Conservation (phyloP, 805 yeast species). For the Yamadazyma philogaea region DNA sequence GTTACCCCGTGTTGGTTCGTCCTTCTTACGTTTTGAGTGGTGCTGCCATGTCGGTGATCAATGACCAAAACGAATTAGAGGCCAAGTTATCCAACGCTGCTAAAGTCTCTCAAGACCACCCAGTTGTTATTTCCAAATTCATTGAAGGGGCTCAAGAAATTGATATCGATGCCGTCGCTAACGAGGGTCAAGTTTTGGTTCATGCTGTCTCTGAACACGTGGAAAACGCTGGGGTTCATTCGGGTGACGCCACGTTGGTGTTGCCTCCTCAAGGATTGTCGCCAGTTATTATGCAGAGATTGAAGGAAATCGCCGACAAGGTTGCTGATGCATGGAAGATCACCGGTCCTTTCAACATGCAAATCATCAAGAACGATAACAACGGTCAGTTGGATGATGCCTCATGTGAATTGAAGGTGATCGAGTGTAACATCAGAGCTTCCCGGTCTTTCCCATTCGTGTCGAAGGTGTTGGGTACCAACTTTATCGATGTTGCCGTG, state of each 20-base stretch:
- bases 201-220: conserved; percentile 98
- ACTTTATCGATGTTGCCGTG: conserved; percentile 95
- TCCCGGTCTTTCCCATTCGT: conserved; percentile 99
- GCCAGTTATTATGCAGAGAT: conserved; percentile 61
- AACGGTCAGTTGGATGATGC: conserved; percentile 48
- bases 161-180: conserved; percentile 98
- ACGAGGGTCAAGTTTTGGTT: conserved; percentile 90
- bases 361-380: conserved; percentile 77
- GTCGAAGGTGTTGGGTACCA: conserved; percentile 95
- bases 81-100: conserved; percentile 82
- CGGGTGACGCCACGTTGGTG: conserved; percentile 97
- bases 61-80: conserved; percentile 74
- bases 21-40: conserved; percentile 97
- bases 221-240: conserved; percentile 98
- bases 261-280: conserved; percentile 95
- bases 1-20: conserved; percentile 94
- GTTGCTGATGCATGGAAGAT: conserved; percentile 92
- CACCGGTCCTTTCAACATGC: conserved; percentile 97
- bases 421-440: conserved; percentile 98
- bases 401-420: conserved; percentile 67
- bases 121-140: conserved; percentile 95
- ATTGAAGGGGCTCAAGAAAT: conserved; percentile 96
- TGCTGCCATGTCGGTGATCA: conserved; percentile 97
- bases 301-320: conserved; percentile 89
- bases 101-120: conserved; percentile 91